Evolutionary conservation across 305 asterid genomes (phyloP).

Genomic region (Lippia alba): DNA sequence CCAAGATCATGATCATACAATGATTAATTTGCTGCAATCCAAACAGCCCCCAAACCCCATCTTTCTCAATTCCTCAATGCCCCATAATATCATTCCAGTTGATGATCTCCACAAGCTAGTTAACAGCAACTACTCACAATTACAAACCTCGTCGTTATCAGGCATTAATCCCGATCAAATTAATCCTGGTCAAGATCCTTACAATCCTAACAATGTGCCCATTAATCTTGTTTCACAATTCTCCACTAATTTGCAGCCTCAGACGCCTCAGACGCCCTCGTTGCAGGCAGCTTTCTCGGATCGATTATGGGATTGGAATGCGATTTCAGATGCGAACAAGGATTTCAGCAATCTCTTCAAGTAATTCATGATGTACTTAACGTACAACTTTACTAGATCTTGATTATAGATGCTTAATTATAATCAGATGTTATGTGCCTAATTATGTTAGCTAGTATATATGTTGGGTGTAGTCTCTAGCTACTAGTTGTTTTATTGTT

Average conservation of each 20-base stretch:
- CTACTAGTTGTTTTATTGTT: neutral
- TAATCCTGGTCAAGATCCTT: constrained; percentile 12
- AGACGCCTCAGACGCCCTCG: constrained; percentile 30
- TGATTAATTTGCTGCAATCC: constrained; percentile 8
- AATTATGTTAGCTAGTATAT: constrained; percentile 26
- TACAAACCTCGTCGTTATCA: constrained; percentile 13
- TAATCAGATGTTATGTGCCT: constrained; percentile 20
- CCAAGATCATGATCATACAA: constrained; percentile 16
- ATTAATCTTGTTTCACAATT: constrained; percentile 37
- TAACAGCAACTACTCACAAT: constrained; percentile 37
- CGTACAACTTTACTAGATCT: constrained; percentile 5
- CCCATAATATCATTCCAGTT: constrained; percentile 15
- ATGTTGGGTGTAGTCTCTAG: constrained; percentile 11
- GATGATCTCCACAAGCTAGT: constrained; percentile 61
- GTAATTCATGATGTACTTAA: constrained; percentile 33
- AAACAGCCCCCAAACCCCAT: constrained; percentile 2
- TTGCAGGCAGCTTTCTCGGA: constrained; percentile 45
- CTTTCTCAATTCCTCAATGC: constrained; percentile 30
- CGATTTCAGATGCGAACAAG: constrained; percentile 50
- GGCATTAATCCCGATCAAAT: constrained; percentile 17
- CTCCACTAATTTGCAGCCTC: constrained; percentile 36
- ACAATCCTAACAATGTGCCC: constrained; percentile 23
- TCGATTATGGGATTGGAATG: constrained; percentile 70
- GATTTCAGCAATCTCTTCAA: constrained; percentile 52
- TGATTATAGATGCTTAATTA: constrained; percentile 1